Base-by-base conservation (phyloP, 345 rosid species). In the Stellera chamaejasme region DNA sequence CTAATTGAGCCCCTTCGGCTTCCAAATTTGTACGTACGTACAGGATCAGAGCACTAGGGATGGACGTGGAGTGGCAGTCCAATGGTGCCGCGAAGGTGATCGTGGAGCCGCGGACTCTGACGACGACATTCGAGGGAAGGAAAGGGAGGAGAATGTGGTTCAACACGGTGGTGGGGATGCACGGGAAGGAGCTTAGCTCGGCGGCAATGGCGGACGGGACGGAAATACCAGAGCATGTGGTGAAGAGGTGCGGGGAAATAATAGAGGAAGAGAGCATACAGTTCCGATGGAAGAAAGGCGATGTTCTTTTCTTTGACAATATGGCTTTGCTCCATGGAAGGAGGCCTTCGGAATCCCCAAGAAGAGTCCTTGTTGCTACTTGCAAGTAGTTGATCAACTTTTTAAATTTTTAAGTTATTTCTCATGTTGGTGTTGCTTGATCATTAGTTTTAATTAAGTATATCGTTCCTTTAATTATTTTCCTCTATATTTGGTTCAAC, bases 131-230 rank as follows among this genome's bases (percentile, higher is more conserved):
- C 48, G 88, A 79, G 0, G 85, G 82, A 27, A 77, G 92, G 54
- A 79, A 77, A 47, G 92, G 80, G 45, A 69, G 88, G 66, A 74
- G 80, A 64, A 84, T 79, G 92, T 79, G 88, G 92, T 84, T 77
- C 59, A 84, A 84, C 73, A 69, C 82, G 0, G 25, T 81, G 10
- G 88, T 82, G 0, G 88, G 83, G 10, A 77, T 79, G 78, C 75
- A 84, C 19, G 88, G 92, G 16, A 82, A 79, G 72, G 76, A 82
- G 51, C 19, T 50, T 27, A 82, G 88, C 79, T 79, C 85, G 0
- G 85, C 92, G 0, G 10, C 13, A 0, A 69, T 77, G 83, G 85
- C 81, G 0, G 85, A 84, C 6, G 92, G 88, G 45, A 72, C 80
- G 1, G 82, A 77, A 65, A 66, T 82, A 58, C 74, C 85, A 0